These are phyloP conservation scores for Naganishia vaughanmartiniae DNA, from an alignment of 768 basidiomycete species.

Conservation along the genomic window DNA sequence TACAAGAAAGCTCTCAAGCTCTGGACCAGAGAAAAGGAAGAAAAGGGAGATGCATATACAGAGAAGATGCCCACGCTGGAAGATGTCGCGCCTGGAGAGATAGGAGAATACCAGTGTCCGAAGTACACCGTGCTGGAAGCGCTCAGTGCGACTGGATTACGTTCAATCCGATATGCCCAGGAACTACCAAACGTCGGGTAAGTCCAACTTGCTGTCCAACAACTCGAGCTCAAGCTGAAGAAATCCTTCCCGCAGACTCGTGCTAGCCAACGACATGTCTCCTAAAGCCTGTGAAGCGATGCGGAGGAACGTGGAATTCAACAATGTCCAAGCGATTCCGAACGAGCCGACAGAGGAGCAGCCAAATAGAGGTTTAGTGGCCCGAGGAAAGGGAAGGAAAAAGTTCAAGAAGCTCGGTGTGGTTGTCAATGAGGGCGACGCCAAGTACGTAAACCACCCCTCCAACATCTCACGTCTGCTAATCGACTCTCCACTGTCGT, in stretches of 20 bases:
- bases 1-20: conserved; percentile 51
- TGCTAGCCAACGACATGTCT: conserved; percentile 92
- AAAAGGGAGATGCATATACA: conserved; percentile 52
- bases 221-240: neutral
- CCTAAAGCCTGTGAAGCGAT: conserved; percentile 79
- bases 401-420: conserved; percentile 35
- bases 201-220: conserved; percentile 57
- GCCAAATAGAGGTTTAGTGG: conserved; percentile 22
- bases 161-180: conserved; percentile 94
- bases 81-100: neutral
- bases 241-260: conserved; percentile 60
- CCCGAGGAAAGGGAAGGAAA: conserved; percentile 22
- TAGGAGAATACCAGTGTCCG: conserved; percentile 43
- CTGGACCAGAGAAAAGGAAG: conserved; percentile 42
- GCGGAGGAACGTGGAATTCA: conserved; percentile 76
- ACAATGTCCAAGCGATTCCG: conserved; percentile 58
- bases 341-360: conserved; percentile 1
- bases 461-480: neutral
- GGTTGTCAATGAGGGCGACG: conserved; percentile 86
- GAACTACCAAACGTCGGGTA: conserved; percentile 86
- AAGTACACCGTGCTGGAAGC: conserved; percentile 84
- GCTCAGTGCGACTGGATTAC: conserved; percentile 89
- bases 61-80: neutral
- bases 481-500: neutral
- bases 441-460: conserved; percentile 63